These are phyloP conservation scores for Pichia scutulata DNA, from an alignment of 805 yeast genomes.

Conservation along the genomic window DNA sequence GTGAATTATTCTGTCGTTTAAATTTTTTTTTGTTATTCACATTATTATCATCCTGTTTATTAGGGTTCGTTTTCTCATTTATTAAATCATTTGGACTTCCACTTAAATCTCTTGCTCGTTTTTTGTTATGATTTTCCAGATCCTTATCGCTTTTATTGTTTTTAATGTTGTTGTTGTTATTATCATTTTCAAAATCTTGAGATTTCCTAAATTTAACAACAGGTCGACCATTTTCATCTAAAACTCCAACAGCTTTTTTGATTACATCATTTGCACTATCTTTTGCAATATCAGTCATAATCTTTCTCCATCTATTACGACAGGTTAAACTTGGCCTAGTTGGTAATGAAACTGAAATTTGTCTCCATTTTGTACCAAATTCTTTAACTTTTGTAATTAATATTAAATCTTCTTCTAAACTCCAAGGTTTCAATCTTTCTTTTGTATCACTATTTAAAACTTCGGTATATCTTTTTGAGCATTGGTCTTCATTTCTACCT, in stretches of 20 bases:
- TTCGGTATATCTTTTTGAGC: constrained; percentile 85
- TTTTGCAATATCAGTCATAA: constrained; percentile 66
- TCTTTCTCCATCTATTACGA: constrained; percentile 86
- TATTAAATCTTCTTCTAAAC: constrained; percentile 62
- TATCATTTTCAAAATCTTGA: neutral
- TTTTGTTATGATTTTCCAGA: neutral
- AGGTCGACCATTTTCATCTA: constrained; percentile 15
- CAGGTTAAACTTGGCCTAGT: constrained; percentile 86
- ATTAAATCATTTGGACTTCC: neutral
- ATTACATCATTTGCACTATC: constrained; percentile 52
- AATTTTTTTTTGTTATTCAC: neutral
- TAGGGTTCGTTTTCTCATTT: neutral
- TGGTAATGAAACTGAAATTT: constrained; percentile 60
- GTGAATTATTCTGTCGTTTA: neutral
- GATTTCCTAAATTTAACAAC: constrained; percentile 8
- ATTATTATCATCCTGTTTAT: neutral
- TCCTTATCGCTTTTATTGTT: neutral
- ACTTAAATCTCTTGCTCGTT: neutral
- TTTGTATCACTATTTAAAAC: constrained; percentile 77
- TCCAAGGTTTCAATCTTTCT: constrained; percentile 76
- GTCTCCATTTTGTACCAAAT: constrained; percentile 86
- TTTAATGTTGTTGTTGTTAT: neutral
- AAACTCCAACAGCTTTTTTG: constrained; percentile 49
- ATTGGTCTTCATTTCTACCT: constrained; percentile 91
- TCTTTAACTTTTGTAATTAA: constrained; percentile 59